phyloP scores from a whole-genome alignment of 2,329 filamentous ascomycete species.

The Fusarium poae region DNA sequence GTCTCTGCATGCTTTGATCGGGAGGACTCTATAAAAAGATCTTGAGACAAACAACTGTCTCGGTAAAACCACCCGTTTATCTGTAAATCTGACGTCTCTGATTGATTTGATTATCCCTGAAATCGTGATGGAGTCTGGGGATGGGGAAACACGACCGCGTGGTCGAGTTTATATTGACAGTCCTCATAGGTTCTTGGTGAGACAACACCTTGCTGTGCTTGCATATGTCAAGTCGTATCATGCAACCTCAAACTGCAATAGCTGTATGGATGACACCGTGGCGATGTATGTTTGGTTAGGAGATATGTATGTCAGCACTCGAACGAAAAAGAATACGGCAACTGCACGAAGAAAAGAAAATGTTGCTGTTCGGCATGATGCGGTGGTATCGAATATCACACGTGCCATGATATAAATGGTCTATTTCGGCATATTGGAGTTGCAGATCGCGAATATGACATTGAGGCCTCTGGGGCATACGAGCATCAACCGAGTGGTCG shows the following conservation, averaged over 20 bases:
- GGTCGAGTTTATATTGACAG: conserved; percentile 2
- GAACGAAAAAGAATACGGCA: not conserved
- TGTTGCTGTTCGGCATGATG: not conserved
- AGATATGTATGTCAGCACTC: not conserved
- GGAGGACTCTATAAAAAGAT: not conserved
- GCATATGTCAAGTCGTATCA: conserved; percentile 19
- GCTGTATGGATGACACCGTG: conserved; percentile 29
- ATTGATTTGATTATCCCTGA: not conserved
- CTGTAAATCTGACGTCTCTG: not conserved
- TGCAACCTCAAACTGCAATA: conserved; percentile 10
- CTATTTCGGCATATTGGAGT: not conserved
- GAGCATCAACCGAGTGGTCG: not conserved
- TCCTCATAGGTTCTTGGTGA: conserved; percentile 9
- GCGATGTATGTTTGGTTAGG: conserved; percentile 33
- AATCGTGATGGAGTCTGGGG: not conserved
- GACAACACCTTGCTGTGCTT: conserved; percentile 11
- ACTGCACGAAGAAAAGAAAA: not conserved
- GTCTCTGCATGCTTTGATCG: conserved; percentile 9
- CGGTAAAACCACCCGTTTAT: not conserved
- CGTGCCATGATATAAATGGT: not conserved
- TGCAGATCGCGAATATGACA: too few relatives aligned
- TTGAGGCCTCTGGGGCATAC: too few relatives aligned
- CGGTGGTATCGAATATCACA: not conserved
- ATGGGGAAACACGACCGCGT: not conserved
- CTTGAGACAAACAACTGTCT: conserved; percentile 10